phyloP scores from a whole-genome alignment of 2,329 filamentous ascomycete species.

The Colletotrichum neosansevieriae region DNA sequence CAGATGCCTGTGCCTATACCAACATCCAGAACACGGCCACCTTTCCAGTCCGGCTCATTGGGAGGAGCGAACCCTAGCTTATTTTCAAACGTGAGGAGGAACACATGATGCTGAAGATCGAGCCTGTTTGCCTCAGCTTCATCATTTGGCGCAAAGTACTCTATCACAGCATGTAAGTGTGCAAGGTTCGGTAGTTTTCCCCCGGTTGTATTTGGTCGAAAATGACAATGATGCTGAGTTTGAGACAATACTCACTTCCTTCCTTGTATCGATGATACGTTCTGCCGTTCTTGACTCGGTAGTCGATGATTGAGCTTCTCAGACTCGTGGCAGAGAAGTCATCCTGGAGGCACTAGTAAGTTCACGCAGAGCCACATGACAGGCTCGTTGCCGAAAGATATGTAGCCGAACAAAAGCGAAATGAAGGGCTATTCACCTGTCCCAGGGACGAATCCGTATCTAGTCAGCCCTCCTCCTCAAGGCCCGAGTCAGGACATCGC shows the following conservation, averaged over 20 bases:
- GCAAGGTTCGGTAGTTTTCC: background rate
- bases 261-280: conserved; percentile 49
- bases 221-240: background rate
- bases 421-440: too few species aligned
- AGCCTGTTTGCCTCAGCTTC: conserved; percentile 48
- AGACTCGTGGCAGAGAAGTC: conserved; percentile 38
- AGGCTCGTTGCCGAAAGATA: too few species aligned
- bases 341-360: background rate
- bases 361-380: too few species aligned
- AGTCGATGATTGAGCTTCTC: conserved; percentile 51
- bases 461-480: too few species aligned
- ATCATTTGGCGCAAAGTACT: conserved; percentile 26
- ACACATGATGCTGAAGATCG: conserved; percentile 53
- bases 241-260: conserved; percentile 7
- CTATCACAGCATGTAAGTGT: background rate
- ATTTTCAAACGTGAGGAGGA: conserved; percentile 49
- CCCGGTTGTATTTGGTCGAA: too few species aligned
- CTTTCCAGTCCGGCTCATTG: too few species aligned
- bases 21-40: too few species aligned
- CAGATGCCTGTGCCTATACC: too few species aligned
- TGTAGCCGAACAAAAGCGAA: too few species aligned
- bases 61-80: too few species aligned
- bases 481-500: too few species aligned
- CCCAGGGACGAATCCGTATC: too few species aligned
- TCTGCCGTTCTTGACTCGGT: conserved; percentile 53